phyloP scores from a whole-genome alignment of 1,139 yeast genomes.

The Candida sp. region DNA sequence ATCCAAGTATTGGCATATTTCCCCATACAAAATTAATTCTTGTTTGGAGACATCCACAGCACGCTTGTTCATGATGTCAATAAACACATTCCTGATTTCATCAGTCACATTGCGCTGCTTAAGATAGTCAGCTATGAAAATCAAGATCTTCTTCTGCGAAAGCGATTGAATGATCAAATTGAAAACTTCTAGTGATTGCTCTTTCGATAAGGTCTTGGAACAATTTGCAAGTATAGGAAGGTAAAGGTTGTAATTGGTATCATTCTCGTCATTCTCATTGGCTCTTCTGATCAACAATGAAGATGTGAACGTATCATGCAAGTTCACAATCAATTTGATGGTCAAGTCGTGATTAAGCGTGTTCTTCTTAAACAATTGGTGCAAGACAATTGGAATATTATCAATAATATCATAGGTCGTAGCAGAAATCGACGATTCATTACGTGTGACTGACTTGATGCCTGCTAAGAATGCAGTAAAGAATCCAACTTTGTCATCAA shows the following conservation, averaged over 20 bases:
- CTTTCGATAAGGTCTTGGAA: constrained; percentile 15
- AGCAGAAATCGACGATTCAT: constrained; percentile 30
- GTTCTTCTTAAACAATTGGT: constrained; percentile 22
- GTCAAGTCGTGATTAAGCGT: constrained; percentile 19
- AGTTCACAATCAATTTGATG: constrained; percentile 15
- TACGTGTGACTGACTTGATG: constrained; percentile 30
- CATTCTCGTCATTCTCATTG: constrained; percentile 2
- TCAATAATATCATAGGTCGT: constrained; percentile 36
- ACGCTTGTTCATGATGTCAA: constrained; percentile 22
- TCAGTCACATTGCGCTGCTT: constrained; percentile 10
- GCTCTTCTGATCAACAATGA: constrained; percentile 13
- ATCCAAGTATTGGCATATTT: constrained; percentile 25
- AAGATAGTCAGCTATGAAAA: constrained; percentile 23
- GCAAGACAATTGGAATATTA: constrained; percentile 29
- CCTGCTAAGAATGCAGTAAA: constrained; percentile 29
- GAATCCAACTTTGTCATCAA: constrained; percentile 30
- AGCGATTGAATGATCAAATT: constrained; percentile 25
- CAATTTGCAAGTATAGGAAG: constrained; percentile 14
- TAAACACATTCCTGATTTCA: constrained; percentile 19
- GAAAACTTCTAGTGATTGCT: constrained; percentile 25
- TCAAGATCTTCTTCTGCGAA: constrained; percentile 23
- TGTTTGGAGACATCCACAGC: constrained; percentile 17
- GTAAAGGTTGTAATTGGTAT: constrained; percentile 14
- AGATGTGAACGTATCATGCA: constrained; percentile 38
- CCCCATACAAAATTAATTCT: constrained; percentile 29